Evolutionary conservation across 805 yeast species (phyloP).

Genomic region (Yarrowia osloensis): DNA sequence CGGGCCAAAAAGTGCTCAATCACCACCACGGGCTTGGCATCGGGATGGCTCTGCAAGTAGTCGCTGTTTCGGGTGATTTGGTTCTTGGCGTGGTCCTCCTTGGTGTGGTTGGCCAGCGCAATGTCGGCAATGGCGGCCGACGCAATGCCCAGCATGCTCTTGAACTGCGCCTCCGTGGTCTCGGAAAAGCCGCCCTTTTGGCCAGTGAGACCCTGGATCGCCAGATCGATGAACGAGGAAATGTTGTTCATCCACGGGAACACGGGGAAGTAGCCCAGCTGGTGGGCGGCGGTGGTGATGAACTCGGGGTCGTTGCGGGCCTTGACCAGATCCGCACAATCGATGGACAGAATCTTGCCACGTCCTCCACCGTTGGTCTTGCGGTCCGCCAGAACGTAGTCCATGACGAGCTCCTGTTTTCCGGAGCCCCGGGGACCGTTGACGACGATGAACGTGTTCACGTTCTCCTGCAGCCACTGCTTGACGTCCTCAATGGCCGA

Average conservation of each 20-base stretch:
- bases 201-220: constrained; percentile 87
- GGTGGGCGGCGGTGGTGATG: constrained; percentile 66
- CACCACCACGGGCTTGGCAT: constrained; percentile 80
- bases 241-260: constrained; percentile 89
- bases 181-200: constrained; percentile 91
- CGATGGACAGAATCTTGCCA: constrained; percentile 57
- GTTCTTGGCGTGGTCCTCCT: constrained; percentile 16
- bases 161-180: constrained; percentile 75
- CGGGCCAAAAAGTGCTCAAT: constrained; percentile 70
- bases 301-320: constrained; percentile 72
- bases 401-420: constrained; percentile 73
- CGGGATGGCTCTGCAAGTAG: constrained; percentile 81
- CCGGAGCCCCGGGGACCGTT: constrained; percentile 97
- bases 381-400: constrained; percentile 60
- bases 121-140: constrained; percentile 72
- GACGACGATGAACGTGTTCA: constrained; percentile 85
- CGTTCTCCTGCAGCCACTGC: constrained; percentile 83
- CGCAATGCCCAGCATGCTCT: constrained; percentile 73
- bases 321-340: constrained; percentile 75
- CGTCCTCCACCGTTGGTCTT: constrained; percentile 44
- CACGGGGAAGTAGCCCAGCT: constrained; percentile 88
- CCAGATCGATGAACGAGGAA: constrained; percentile 77
- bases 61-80: constrained; percentile 43
- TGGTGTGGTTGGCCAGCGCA: constrained; percentile 41
- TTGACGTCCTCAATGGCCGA: constrained; percentile 68